Percentiles rank a stretch among this genome's conserved stretches.
These are phyloP conservation scores for Dentipellis sp. DNA, from an alignment of 768 basidiomycete genomes.

Conservation along the genomic window DNA sequence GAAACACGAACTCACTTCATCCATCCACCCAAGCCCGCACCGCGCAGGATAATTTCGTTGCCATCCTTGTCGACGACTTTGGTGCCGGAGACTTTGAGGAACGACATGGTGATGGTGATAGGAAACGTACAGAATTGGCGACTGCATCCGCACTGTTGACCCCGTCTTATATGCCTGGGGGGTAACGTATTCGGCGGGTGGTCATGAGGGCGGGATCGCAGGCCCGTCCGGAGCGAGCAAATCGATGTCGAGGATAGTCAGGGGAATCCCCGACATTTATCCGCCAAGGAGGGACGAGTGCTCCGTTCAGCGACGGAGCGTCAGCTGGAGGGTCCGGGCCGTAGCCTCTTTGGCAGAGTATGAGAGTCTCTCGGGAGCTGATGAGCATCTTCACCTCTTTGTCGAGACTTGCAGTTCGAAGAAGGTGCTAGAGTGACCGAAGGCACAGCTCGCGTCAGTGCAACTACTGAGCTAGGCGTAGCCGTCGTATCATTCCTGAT, in stretches of 20 bases:
- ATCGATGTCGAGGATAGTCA: not conserved
- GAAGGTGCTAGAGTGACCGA: no score
- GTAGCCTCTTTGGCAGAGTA: no score
- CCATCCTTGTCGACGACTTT: conserved; percentile 50
- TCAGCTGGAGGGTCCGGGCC: no score
- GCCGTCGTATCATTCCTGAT: no score
- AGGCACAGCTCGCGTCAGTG: no score
- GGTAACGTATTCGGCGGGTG: not conserved
- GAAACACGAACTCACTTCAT: conserved; percentile 57
- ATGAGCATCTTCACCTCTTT: no score
- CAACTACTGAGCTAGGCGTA: no score
- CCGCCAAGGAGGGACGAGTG: no score
- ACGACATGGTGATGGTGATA: conserved; percentile 32
- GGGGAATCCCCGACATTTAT: no score
- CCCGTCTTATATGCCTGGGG: not conserved
- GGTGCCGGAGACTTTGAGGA: conserved; percentile 47
- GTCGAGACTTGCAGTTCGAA: no score
- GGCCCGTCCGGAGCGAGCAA: not conserved
- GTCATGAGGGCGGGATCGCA: not conserved
- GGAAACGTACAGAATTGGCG: not conserved
- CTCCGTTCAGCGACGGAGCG: no score
- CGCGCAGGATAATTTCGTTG: conserved; percentile 51
- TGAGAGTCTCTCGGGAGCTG: no score
- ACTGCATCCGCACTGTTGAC: not conserved
- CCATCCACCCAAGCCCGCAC: conserved; percentile 79